A percentile compares a stretch with the other conserved stretches of the same genome.
Evolutionary conservation across 495 filamentous ascomycete genomes (phyloP).

Genomic region (Talaromyces nanjingensis): DNA sequence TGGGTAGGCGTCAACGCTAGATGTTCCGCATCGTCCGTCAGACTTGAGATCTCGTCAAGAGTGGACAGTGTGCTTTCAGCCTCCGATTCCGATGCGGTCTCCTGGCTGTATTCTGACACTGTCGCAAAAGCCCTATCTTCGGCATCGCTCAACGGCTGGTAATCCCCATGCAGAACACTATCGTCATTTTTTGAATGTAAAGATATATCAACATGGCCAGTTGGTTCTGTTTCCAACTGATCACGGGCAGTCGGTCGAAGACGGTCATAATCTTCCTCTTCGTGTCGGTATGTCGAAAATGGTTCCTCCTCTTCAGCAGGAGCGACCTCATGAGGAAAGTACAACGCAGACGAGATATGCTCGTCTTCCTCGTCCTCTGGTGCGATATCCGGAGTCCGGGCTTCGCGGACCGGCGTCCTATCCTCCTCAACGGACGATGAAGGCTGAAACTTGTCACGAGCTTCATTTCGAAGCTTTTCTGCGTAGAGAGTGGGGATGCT

Average conservation of each 20-base stretch:
- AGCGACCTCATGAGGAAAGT: slow-evolving; percentile 79
- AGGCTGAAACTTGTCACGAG: neutral
- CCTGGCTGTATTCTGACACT: slow-evolving; percentile 32
- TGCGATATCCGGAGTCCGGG: neutral
- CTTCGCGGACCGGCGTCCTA: slow-evolving; percentile 11
- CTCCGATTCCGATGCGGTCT: slow-evolving; percentile 55
- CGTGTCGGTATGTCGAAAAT: slow-evolving; percentile 28
- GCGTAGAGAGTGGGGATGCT: slow-evolving; percentile 45
- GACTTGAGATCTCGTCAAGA: slow-evolving; percentile 43
- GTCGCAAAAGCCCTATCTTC: slow-evolving; percentile 28
- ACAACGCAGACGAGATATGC: slow-evolving; percentile 90
- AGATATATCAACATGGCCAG: slow-evolving; percentile 52
- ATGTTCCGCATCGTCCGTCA: slow-evolving; percentile 50
- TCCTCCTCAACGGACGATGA: neutral
- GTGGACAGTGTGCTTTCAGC: slow-evolving; percentile 42
- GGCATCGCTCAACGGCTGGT: slow-evolving; percentile 32
- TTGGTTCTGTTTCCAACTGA: slow-evolving; percentile 24
- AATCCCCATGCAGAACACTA: slow-evolving; percentile 55
- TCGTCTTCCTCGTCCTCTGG: slow-evolving; percentile 86
- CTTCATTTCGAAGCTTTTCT: slow-evolving; percentile 21
- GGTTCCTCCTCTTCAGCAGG: slow-evolving; percentile 26
- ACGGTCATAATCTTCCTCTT: slow-evolving; percentile 21
- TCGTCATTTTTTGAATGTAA: slow-evolving; percentile 54
- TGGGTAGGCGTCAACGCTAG: slow-evolving; percentile 53
- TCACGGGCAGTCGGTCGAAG: slow-evolving; percentile 14